These are phyloP conservation scores for Ustilago shanxiensis DNA, from an alignment of 1,284 basidiomycete genomes.

Conservation along the genomic window DNA sequence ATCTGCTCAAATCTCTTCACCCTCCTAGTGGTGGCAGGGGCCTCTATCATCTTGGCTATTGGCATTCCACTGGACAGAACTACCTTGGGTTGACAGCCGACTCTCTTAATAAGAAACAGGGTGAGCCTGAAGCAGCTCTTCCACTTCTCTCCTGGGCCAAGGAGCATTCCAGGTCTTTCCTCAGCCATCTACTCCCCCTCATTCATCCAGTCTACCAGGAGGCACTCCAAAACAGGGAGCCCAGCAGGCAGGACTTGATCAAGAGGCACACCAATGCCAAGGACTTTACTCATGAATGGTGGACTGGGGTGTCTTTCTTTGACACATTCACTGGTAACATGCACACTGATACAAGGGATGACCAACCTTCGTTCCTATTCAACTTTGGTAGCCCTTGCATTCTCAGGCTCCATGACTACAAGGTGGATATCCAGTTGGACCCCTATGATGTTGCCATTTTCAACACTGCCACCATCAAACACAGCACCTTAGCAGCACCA, in stretches of 20 bases:
- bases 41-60: constrained; percentile 1
- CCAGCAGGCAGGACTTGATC: neutral
- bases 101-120: neutral
- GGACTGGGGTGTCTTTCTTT: constrained; percentile 11
- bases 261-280: neutral
- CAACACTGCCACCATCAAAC: neutral
- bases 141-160: neutral
- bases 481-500: constrained; percentile 1
- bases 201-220: neutral
- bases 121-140: neutral
- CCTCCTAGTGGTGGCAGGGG: neutral
- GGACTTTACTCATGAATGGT: constrained; percentile 3
- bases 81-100: neutral
- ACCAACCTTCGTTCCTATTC: constrained; percentile 13
- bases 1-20: neutral
- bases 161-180: neutral
- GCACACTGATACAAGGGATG: neutral
- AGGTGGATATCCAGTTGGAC: constrained; percentile 2
- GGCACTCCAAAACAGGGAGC: neutral
- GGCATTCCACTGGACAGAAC: neutral
- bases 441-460: constrained; percentile 7
- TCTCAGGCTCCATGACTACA: constrained; percentile 9
- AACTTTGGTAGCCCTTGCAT: constrained; percentile 10
- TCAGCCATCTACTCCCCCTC: neutral
- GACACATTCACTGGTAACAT: neutral